Evolutionary conservation across 139 green algal species (phyloP).

Genomic region (Dunaliella primolecta): DNA sequence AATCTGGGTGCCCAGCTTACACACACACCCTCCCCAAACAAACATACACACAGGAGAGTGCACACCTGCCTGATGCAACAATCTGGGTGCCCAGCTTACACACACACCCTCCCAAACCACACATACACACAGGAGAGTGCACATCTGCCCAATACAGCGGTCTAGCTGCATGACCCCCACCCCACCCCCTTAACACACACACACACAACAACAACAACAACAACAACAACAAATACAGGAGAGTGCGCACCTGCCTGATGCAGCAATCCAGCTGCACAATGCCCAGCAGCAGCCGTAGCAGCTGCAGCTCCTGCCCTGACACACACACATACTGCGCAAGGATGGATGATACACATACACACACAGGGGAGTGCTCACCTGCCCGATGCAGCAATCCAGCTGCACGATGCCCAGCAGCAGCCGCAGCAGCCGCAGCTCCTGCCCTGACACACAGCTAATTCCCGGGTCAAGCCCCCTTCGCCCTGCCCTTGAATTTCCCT

Average conservation of each 20-base stretch:
- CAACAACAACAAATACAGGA: no score
- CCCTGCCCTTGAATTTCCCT: no score
- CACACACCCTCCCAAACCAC: no score
- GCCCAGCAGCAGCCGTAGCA: neutral
- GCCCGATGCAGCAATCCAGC: neutral
- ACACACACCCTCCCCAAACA: no score
- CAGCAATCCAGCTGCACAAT: neutral
- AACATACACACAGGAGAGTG: neutral
- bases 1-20: neutral
- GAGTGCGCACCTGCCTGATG: neutral
- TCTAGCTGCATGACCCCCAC: neutral
- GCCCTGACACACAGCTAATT: neutral
- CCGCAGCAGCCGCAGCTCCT: neutral
- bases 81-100: neutral
- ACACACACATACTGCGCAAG: neutral
- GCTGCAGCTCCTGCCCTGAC: neutral
- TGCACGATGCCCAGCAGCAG: neutral
- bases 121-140: no score
- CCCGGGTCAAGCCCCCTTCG: no score
- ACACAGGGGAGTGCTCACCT: neutral
- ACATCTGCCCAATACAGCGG: neutral
- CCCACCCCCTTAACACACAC: no score
- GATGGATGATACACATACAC: no score
- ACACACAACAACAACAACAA: no score
- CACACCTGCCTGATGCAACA: neutral